Percentiles rank a stretch among this genome's conserved stretches.
These are phyloP conservation scores for Erigeron philadelphicus DNA, from an alignment of 140 eudicot species.

Conservation along the genomic window DNA sequence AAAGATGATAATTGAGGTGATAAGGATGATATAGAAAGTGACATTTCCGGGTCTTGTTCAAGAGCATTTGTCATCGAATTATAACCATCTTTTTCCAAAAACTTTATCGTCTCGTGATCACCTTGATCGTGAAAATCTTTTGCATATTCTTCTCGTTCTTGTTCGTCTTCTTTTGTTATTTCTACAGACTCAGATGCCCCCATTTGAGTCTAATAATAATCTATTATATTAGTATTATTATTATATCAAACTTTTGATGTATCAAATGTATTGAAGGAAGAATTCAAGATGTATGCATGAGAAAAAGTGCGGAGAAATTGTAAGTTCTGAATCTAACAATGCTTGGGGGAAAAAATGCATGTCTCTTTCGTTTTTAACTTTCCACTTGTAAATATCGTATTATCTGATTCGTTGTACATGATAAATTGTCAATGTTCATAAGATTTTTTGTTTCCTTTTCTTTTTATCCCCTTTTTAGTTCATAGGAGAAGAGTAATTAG, in stretches of 20 bases:
- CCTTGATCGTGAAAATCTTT: not conserved
- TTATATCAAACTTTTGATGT: not conserved
- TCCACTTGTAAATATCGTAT: not conserved
- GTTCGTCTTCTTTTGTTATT: not conserved
- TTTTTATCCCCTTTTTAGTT: not conserved
- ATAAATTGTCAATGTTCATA: not conserved
- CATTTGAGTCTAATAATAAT: too few species aligned
- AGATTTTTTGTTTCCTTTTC: not conserved
- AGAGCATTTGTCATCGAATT: not conserved
- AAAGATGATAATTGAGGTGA: not conserved
- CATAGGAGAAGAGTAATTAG: not conserved
- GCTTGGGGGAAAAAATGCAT: not conserved
- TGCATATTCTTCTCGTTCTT: not conserved
- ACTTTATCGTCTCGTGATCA: not conserved
- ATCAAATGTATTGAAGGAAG: not conserved
- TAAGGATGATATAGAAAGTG: constrained; percentile 3
- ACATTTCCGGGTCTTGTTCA: not conserved
- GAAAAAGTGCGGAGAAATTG: constrained; percentile 4
- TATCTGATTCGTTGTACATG: not conserved
- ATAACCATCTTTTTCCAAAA: not conserved
- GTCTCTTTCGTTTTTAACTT: not conserved
- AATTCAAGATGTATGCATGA: not conserved
- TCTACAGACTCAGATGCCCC: constrained; percentile 11
- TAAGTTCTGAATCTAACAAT: constrained; percentile 2
- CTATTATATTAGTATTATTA: too few species aligned